A percentile compares a stretch with the other conserved stretches of the same genome.
phyloP scores from a whole-genome alignment of 2,329 filamentous ascomycete species.

The Penicillium sclerotiorum region DNA sequence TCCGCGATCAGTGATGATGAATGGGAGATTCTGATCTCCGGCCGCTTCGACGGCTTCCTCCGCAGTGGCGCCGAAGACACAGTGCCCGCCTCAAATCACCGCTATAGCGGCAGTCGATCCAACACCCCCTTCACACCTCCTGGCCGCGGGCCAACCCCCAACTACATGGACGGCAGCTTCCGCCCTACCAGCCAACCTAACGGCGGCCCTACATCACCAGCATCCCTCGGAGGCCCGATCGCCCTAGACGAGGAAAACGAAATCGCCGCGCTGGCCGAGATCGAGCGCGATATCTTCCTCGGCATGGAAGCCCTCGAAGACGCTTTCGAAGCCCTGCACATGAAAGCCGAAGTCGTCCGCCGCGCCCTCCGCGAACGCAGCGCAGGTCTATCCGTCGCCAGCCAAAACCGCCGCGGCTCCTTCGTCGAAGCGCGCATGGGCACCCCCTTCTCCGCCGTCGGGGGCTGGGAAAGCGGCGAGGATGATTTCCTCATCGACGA shows the following conservation, averaged over 20 bases:
- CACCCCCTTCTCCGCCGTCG: conserved; percentile 39
- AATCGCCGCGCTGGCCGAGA: conserved; percentile 83
- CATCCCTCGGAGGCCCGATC: conserved; percentile 70
- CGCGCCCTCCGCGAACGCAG: conserved; percentile 77
- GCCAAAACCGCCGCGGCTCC: conserved; percentile 47
- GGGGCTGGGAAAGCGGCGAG: conserved; percentile 43
- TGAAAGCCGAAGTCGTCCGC: conserved; percentile 78
- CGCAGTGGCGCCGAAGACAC: conserved; percentile 82
- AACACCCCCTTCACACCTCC: conserved; percentile 36
- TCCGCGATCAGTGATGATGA: conserved; percentile 88
- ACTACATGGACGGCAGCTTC: conserved; percentile 44
- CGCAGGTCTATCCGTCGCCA: conserved; percentile 66
- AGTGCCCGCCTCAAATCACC: conserved; percentile 27
- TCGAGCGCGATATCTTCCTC: conserved; percentile 88
- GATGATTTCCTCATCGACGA: conserved; percentile 52
- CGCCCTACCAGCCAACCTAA: conserved; percentile 44
- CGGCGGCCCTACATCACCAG: conserved; percentile 54
- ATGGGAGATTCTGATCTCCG: conserved; percentile 93
- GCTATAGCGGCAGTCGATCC: conserved; percentile 44
- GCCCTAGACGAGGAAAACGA: conserved; percentile 93
- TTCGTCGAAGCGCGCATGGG: conserved; percentile 46
- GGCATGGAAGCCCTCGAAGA: conserved; percentile 95
- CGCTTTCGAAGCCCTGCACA: conserved; percentile 88
- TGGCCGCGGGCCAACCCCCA: conserved; percentile 37
- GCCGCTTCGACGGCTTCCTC: conserved; percentile 91